These are phyloP conservation scores for Komagataella mondaviorum DNA, from an alignment of 805 yeast genomes.

Conservation along the genomic window DNA sequence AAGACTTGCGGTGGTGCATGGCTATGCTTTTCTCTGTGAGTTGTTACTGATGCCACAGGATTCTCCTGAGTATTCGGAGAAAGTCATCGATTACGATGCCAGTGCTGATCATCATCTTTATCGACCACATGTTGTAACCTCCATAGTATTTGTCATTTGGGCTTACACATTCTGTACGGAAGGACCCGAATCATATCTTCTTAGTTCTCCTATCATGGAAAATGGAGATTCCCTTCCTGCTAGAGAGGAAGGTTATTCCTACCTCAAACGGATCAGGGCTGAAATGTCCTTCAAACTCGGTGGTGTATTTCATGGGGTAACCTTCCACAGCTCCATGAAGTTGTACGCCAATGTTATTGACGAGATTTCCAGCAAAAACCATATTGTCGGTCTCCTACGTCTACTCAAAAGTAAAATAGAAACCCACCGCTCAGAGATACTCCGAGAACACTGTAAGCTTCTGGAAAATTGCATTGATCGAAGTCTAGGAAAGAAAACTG, in stretches of 20 bases:
- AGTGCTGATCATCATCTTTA: conserved; percentile 15
- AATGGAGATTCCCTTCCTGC: conserved; percentile 12
- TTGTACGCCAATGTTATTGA: conserved; percentile 21
- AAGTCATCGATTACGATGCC: conserved; percentile 18
- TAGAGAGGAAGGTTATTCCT: conserved; percentile 33
- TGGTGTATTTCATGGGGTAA: conserved; percentile 9
- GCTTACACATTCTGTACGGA: conserved; percentile 27
- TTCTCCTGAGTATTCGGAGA: conserved; percentile 11
- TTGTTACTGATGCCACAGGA: conserved; percentile 26
- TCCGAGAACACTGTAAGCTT: conserved; percentile 36
- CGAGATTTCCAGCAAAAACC: conserved; percentile 24
- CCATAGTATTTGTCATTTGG: conserved; percentile 29
- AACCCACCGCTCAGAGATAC: conserved; percentile 37
- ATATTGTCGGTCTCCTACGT: conserved; percentile 38
- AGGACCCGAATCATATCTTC: conserved; percentile 31
- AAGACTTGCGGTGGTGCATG: conserved; percentile 36
- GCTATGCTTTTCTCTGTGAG: conserved; percentile 41
- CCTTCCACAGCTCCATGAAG: conserved; percentile 20
- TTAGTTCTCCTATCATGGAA: conserved; percentile 7
- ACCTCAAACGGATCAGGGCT: conserved; percentile 29
- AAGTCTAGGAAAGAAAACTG: conserved; percentile 32
- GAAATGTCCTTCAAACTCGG: conserved; percentile 9
- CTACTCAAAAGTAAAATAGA: conserved; percentile 21
- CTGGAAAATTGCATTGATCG: conserved; percentile 36
- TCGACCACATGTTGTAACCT: conserved; percentile 23